Base-by-base conservation (phyloP, 192 early-diverging fungal genomes). In the Backusella mclennaniae region DNA sequence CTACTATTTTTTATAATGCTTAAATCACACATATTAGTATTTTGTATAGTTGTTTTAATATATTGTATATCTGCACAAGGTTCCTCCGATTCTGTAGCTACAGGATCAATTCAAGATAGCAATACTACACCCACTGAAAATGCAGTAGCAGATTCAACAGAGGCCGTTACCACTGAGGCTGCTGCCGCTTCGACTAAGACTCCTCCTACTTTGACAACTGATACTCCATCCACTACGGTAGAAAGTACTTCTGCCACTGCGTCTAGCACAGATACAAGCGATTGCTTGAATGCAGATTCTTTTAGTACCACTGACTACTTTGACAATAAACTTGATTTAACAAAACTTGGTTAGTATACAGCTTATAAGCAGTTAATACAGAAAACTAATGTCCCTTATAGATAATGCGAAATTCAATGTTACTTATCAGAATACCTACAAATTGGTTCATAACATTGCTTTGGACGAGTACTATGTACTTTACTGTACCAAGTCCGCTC, bases 381-480 rank as follows among this genome's bases (percentile, higher is more conserved):
- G 14, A 35, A 72, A 35, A 17, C 23, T 71, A 44, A 44, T 71
- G 6, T 23, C 4, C 49, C 56, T 53, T 15, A 35, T 78, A 83
- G 81, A 33, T n/a, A 73, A 76, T 17, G 73, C 78, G 1, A 31
- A 39, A 35, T 87, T 86, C 67, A 74, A 6, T 4, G 79, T 82
- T 35, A 53, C n/a, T 11, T 84, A 83, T 49, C 42, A 31, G 6
- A 76, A 67, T 67, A 77, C 75, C 17, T 80, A 82, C 36, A 84
- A 83, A n/a, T 17, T 78, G 9, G 76, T 87, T 36, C 79, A 78
- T 39, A 83, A 81, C 38, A 31, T 38, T 59, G 73, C 52, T 4
- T 69, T 36, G 15, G 71, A 46, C 9, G 84, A 88, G 44, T 74
- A 53, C 21, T 86, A 83, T 44, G 38, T 86, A 9, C 73, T 88